Percentiles rank a stretch among this genome's conserved stretches.
Evolutionary conservation across 2,329 filamentous ascomycete genomes (phyloP).

Genomic region (Sordariomycetes sp.): DNA sequence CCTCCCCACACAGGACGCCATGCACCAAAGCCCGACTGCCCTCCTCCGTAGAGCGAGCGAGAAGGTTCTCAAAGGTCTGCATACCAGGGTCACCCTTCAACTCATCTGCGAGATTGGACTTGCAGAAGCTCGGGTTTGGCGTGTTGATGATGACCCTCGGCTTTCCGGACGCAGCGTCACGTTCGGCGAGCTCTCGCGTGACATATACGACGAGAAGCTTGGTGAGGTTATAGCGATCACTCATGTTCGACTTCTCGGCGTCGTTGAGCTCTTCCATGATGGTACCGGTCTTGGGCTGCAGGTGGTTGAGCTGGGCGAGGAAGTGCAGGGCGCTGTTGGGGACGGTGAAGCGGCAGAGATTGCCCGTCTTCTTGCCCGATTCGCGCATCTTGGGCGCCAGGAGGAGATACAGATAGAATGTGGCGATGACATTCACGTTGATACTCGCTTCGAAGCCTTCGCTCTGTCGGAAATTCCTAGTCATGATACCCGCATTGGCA

Average conservation of each 20-base stretch:
- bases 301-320: slow-evolving; percentile 13
- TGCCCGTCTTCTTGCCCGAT: slow-evolving; percentile 7
- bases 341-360: slow-evolving; percentile 9
- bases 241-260: slow-evolving; percentile 15
- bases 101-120: slow-evolving; percentile 18
- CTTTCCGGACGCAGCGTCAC: slow-evolving; percentile 2
- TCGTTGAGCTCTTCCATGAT: slow-evolving; percentile 22
- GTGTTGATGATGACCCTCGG: slow-evolving; percentile 22
- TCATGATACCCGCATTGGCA: slow-evolving; percentile 31
- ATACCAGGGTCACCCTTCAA: slow-evolving; percentile 5
- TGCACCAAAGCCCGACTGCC: slow-evolving; percentile 25
- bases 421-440: slow-evolving; percentile 14
- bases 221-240: slow-evolving; percentile 17
- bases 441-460: slow-evolving; percentile 41
- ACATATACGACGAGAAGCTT: slow-evolving; percentile 21
- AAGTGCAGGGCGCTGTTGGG: slow-evolving; percentile 15
- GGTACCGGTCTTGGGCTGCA: slow-evolving; percentile 6
- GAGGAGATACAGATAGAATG: slow-evolving; percentile 4
- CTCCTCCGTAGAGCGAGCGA: slow-evolving; percentile 34
- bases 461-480: slow-evolving; percentile 18
- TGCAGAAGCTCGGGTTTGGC: slow-evolving; percentile 31
- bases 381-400: slow-evolving; percentile 11
- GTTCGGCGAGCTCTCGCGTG: slow-evolving; percentile 17
- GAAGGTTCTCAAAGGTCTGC: slow-evolving; percentile 10
- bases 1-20: slow-evolving; percentile 17